Base-by-base conservation (phyloP, 169 alveolate genomes). In the Pseudocohnilembus persalinus region DNA sequence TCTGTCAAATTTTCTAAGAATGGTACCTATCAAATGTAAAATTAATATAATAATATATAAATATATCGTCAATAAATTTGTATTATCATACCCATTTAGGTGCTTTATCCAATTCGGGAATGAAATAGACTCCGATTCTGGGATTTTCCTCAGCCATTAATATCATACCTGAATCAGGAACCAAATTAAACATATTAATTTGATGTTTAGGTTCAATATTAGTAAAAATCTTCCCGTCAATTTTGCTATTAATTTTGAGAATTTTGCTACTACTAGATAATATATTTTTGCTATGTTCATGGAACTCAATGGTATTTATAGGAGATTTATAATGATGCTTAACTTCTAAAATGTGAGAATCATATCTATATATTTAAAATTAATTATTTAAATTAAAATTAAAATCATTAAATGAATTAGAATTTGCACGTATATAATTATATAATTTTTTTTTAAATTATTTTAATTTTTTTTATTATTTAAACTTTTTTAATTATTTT, bases 1-100 rank as follows among this genome's bases (percentile, higher is more conserved):
- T 98, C 99, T 0, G 99, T 98, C 34, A 98, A 92, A 85, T 95
- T 97, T 84, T 98, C 99, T 75, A 98, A 89, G 94, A 97, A 98
- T 68, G 99, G 93, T 49, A 49, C 68, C 68, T 49, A 49, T 11
- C 4, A 49, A 49, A 11, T n/a, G n/a, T n/a, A n/a, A n/a, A 4
- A 49, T 49, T 49, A 11, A 11, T 49, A 49, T 49, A 49, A 11
- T 49, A 11, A 49, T 49, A 11, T 49, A 49, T 11, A 11, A 4
- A 49, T 49, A 49, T 11, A 11, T 49, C 20, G 20, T 49, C 68
- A 49, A 49, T 49, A 11, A 49, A 49, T 11, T 11, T 49, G 20
- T 49, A 20, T 49, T 49, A 11, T 49, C 4, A 79, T 79, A 74
- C 99, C 99, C 99, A 98, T 94, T 89, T 96, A 73, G 99, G 99